phyloP scores from a whole-genome alignment of 495 filamentous ascomycete species.

The Cryomyces minteri region DNA sequence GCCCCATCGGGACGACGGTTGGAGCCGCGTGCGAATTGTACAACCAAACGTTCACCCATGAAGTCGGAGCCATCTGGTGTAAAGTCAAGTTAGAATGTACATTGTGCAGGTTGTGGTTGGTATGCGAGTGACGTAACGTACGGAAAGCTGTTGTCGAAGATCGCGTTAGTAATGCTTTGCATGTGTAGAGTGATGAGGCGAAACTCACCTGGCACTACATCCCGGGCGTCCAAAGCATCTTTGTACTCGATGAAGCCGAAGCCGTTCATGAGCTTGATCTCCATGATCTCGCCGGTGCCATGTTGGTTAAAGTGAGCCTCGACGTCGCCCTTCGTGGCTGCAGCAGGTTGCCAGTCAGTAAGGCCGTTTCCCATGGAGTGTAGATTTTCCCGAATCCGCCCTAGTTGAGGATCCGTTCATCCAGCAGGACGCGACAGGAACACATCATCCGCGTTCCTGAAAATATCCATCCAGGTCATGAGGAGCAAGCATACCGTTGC shows the following conservation, averaged over 20 bases:
- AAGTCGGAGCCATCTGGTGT: slow-evolving; percentile 83
- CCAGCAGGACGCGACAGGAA: neutral
- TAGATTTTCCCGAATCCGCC: slow-evolving; percentile 2
- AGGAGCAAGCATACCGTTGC: slow-evolving; percentile 59
- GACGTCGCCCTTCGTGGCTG: slow-evolving; percentile 91
- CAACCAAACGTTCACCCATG: slow-evolving; percentile 89
- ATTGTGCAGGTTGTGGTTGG: neutral
- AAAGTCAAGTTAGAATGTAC: neutral
- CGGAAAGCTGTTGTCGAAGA: slow-evolving; percentile 18
- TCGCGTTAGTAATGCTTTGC: neutral
- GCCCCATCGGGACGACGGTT: slow-evolving; percentile 62
- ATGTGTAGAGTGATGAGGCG: neutral
- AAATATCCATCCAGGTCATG: slow-evolving; percentile 4
- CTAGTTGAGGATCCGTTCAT: neutral
- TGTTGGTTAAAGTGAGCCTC: slow-evolving; percentile 90
- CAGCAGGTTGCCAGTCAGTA: slow-evolving; percentile 19
- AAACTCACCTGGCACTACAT: slow-evolving; percentile 83
- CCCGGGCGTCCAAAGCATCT: slow-evolving; percentile 88
- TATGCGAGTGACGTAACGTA: slow-evolving; percentile 22
- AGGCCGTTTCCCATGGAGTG: slow-evolving; percentile 3
- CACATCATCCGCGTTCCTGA: neutral
- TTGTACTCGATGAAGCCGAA: slow-evolving; percentile 99
- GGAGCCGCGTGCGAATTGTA: slow-evolving; percentile 91
- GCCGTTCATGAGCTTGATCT: slow-evolving; percentile 99
- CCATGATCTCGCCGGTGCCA: slow-evolving; percentile 90